A percentile compares a stretch with the other conserved stretches of the same genome.
Conservation (phyloP, 768 basidiomycete genomes). For the Termitomyces sp. region DNA sequence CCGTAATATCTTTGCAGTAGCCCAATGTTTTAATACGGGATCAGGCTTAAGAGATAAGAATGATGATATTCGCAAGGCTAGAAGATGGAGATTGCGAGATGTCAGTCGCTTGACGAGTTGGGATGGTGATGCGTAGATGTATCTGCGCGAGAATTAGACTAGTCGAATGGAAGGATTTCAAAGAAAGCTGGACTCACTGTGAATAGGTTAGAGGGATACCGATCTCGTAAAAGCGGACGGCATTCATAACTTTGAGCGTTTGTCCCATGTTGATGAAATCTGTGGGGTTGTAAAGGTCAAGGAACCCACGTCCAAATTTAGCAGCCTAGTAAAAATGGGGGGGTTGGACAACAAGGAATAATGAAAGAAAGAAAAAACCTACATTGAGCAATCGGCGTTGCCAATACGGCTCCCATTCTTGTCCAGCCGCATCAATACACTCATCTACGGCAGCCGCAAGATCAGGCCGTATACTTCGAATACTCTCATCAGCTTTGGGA, state of each 20-base stretch:
- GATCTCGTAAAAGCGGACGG: constrained; percentile 86
- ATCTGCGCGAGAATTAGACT: constrained; percentile 34
- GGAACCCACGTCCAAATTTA: constrained; percentile 90
- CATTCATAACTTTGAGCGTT: constrained; percentile 90
- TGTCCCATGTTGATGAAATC: constrained; percentile 94
- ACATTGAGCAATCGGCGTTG: constrained; percentile 85
- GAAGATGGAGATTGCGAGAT: constrained; percentile 83
- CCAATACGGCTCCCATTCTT: constrained; percentile 90
- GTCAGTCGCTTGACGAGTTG: constrained; percentile 82
- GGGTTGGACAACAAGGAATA: background rate
- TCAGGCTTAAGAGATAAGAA: constrained; percentile 84
- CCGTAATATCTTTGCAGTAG: constrained; percentile 82
- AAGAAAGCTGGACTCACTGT: constrained; percentile 54
- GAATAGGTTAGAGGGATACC: constrained; percentile 91
- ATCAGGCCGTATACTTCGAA: constrained; percentile 79
- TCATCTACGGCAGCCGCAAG: constrained; percentile 57
- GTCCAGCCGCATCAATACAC: constrained; percentile 90
- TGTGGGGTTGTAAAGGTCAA: constrained; percentile 89
- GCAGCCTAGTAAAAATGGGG: constrained; percentile 78
- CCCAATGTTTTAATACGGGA: constrained; percentile 93
- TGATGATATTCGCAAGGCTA: constrained; percentile 86
- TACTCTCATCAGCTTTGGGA: constrained; percentile 91
- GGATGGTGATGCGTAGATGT: constrained; percentile 74
- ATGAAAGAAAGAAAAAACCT: constrained; percentile 13
- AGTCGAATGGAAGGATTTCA: background rate